A percentile compares a stretch with the other conserved stretches of the same genome.
Evolutionary conservation across 2,329 filamentous ascomycete genomes (phyloP).

Genomic region (Trichoderma sp.): DNA sequence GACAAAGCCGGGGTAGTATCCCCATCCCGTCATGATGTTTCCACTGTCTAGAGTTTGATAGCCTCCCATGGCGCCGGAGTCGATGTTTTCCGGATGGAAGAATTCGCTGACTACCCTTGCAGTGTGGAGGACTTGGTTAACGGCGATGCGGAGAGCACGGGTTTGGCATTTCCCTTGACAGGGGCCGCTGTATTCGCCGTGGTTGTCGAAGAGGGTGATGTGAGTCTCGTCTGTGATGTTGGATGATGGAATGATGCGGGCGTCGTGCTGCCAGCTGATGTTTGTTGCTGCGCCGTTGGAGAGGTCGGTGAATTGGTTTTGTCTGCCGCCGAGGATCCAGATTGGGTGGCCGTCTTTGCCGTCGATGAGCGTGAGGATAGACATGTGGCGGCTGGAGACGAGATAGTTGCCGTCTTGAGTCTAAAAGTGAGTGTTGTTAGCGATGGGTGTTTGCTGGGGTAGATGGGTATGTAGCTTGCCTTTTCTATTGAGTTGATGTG

Average conservation of each 20-base stretch:
- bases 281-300: slow-evolving; percentile 6
- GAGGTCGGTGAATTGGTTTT: slow-evolving; percentile 1
- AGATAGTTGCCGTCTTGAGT: slow-evolving; percentile 9
- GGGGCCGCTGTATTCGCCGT: background rate
- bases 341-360: slow-evolving; percentile 1
- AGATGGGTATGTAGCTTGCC: background rate
- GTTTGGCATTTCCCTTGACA: background rate
- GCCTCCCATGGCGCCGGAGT: slow-evolving; percentile 9
- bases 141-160: background rate
- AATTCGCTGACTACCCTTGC: background rate
- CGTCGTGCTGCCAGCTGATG: slow-evolving; percentile 8
- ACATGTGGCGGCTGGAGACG: slow-evolving; percentile 3
- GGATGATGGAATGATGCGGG: background rate
- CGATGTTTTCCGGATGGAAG: background rate
- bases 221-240: background rate
- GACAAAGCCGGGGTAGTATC: background rate
- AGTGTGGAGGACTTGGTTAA: background rate
- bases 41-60: background rate
- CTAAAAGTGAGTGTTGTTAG: background rate
- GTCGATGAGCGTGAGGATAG: background rate
- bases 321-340: slow-evolving; percentile 6
- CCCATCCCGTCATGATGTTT: slow-evolving; percentile 6
- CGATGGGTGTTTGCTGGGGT: background rate
- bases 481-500: slow-evolving; percentile 6
- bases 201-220: slow-evolving; percentile 12